Base-by-base conservation (phyloP, 2,329 filamentous ascomycete genomes). In the Sphaerulina vaccinii region DNA sequence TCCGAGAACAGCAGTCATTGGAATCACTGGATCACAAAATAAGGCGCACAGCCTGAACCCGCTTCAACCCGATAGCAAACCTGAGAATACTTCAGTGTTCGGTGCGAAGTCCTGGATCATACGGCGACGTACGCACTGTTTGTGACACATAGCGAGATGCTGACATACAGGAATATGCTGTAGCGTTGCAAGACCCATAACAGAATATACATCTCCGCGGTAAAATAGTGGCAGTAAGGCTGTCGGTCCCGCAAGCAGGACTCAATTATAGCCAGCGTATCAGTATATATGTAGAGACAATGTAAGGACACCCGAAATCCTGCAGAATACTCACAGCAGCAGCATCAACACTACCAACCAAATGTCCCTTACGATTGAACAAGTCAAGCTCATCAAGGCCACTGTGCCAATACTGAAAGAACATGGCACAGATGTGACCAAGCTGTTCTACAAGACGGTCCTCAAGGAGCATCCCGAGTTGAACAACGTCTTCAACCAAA, bases 381-480 rank as follows among this genome's bases (percentile, higher is more conserved):
- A 90, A 71, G 75, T 80, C 51, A 72, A 78, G 45, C 78, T 86
- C 63, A 83, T 90, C 70, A 85, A 83, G 69, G 77, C 83, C 45
- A 90, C 87, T 5, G 81, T 88, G 53, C 87, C 87, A 2, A 78
- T 85, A 27, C 77, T 90, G 2, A 78, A 78, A 18, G 76, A 84
- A 55, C 82, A 89, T 65, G 87, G 87, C 65, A 77, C 79, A 57
- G 75, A 77, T 56, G 87, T 90, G 68, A 85, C 86, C 5, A 77
- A 76, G n/a, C 77, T 79, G 58, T 90, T 91, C 74, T 90, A 91
- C 75, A 75, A 76, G 55, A 83, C 81, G 64, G 81, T 90, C 75
- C 74, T 90, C 19, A 66, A 67, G 9, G 81, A 82, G 33, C 76
- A 88, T 54, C 86, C 86, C 0, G 78, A 82, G 38, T 79, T 90